These are phyloP conservation scores for Mrakia blollopis DNA, from an alignment of 768 basidiomycete species.

Conservation along the genomic window DNA sequence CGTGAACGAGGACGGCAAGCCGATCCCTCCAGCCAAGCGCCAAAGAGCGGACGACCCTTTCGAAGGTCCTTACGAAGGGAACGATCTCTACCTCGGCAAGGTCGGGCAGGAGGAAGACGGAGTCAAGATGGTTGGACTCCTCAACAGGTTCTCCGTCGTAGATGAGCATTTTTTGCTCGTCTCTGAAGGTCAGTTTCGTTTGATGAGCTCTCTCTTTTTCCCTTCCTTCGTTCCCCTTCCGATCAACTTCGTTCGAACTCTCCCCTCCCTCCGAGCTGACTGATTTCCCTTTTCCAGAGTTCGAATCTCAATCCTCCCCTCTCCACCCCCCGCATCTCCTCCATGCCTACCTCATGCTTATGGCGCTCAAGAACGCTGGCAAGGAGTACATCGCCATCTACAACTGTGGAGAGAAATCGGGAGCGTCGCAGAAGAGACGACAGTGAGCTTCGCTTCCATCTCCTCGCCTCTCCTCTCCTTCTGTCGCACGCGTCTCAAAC, in stretches of 20 bases:
- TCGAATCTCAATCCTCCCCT: conserved; percentile 27
- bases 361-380: conserved; percentile 22
- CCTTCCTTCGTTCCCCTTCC: background rate
- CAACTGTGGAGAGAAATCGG: conserved; percentile 28
- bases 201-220: background rate
- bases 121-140: conserved; percentile 30
- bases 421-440: conserved; percentile 26
- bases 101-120: conserved; percentile 31
- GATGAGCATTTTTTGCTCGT: conserved; percentile 25
- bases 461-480: background rate
- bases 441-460: conserved; percentile 16
- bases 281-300: conserved; percentile 8
- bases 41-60: conserved; percentile 22
- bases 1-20: background rate
- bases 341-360: conserved; percentile 29
- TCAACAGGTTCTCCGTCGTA: conserved; percentile 33
- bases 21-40: background rate
- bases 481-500: background rate
- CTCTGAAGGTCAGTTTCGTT: conserved; percentile 10
- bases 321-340: conserved; percentile 32
- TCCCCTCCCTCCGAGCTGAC: no score
- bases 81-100: conserved; percentile 29
- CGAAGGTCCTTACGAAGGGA: conserved; percentile 28
- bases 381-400: conserved; percentile 25
- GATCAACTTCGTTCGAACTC: no score